Evolutionary conservation across 2,329 filamentous ascomycete species (phyloP).

Genomic region (Talaromyces islandicus): DNA sequence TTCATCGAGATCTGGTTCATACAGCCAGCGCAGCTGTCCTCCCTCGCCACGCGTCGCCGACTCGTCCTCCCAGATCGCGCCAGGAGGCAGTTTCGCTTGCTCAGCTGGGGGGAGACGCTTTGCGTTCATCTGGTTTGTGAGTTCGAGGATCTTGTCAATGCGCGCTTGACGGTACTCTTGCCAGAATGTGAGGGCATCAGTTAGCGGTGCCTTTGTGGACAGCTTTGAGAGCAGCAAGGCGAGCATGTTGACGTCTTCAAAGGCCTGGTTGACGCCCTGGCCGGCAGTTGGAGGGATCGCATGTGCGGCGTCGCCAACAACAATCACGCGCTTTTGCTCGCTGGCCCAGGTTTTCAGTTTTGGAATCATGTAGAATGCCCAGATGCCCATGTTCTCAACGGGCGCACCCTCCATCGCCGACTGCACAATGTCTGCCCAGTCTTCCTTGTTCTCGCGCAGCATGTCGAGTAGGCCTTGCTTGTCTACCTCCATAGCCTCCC

Average conservation of each 20-base stretch:
- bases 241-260: slow-evolving; percentile 48
- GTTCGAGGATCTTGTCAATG: slow-evolving; percentile 41
- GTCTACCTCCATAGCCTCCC: no score
- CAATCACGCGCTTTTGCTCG: slow-evolving; percentile 28
- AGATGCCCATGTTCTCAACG: not conserved
- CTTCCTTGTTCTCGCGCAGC: no score
- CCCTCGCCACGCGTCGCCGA: no score
- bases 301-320: slow-evolving; percentile 59
- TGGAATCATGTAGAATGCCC: slow-evolving; percentile 8
- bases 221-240: slow-evolving; percentile 33
- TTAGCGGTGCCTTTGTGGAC: slow-evolving; percentile 10
- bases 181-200: slow-evolving; percentile 38
- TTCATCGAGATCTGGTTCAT: no score
- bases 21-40: no score
- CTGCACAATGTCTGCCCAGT: no score
- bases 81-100: no score
- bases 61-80: no score
- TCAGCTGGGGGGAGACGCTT: no score
- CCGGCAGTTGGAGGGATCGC: slow-evolving; percentile 57
- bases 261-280: slow-evolving; percentile 53
- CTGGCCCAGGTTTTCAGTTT: slow-evolving; percentile 7
- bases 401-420: no score
- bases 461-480: no score
- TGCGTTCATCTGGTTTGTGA: not conserved
- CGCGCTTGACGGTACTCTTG: slow-evolving; percentile 44